A percentile compares a stretch with the other conserved stretches of the same genome.
These are phyloP conservation scores for Zymoseptoria tritici DNA, from an alignment of 2,329 filamentous ascomycete genomes.

Conservation along the genomic window DNA sequence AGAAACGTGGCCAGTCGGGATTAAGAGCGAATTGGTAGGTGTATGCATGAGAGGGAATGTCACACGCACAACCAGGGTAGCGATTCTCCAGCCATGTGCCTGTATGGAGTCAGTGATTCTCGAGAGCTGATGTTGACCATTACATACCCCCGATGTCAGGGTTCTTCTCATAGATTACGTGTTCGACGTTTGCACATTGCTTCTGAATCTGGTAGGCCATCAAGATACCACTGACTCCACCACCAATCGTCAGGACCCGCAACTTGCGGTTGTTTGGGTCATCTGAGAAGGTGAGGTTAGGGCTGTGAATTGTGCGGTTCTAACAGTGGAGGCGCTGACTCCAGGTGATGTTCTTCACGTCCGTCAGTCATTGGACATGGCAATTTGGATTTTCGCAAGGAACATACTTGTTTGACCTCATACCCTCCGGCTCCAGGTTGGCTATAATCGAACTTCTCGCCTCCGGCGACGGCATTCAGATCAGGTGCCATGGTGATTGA, in stretches of 20 bases:
- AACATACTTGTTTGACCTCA: conserved; percentile 25
- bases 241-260: conserved; percentile 43
- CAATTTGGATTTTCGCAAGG: background rate
- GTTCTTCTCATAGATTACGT: conserved; percentile 44
- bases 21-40: conserved; percentile 21
- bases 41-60: conserved; percentile 35
- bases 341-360: conserved; percentile 27
- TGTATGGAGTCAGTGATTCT: conserved; percentile 22
- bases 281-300: conserved; percentile 11
- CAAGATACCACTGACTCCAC: conserved; percentile 41
- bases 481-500: conserved; percentile 35
- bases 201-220: conserved; percentile 44
- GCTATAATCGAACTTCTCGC: conserved; percentile 36
- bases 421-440: conserved; percentile 38
- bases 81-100: conserved; percentile 42
- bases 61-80: conserved; percentile 36
- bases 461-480: conserved; percentile 32
- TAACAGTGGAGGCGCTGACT: conserved; percentile 10
- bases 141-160: conserved; percentile 37
- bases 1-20: conserved; percentile 43
- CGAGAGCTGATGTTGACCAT: conserved; percentile 7
- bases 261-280: conserved; percentile 38
- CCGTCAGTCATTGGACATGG: background rate
- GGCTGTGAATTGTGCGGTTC: background rate
- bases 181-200: conserved; percentile 38